A percentile compares a stretch with the other conserved stretches of the same genome.
These are phyloP conservation scores for Fraxinus anomala DNA, from an alignment of 257 asterid species.

Conservation along the genomic window DNA sequence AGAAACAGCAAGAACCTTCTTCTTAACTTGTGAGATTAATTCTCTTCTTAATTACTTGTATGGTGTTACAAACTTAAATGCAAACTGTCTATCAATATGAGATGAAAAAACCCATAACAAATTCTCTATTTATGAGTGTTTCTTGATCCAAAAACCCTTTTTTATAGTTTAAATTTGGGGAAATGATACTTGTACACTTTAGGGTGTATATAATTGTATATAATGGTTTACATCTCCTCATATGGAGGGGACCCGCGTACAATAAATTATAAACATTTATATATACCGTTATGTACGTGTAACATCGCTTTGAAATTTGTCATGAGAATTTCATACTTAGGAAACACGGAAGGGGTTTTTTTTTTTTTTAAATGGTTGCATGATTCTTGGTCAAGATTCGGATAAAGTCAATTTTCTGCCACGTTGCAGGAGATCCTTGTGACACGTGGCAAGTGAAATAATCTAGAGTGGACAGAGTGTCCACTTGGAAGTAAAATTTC, in stretches of 20 bases:
- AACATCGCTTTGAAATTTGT: no score
- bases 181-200: no score
- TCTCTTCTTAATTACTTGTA: not conserved
- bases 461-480: constrained; percentile 10
- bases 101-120: not conserved
- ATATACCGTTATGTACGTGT: no score
- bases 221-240: no score
- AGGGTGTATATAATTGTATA: no score
- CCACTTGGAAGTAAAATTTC: constrained; percentile 28
- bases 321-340: constrained; percentile 23
- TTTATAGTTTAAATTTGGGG: no score
- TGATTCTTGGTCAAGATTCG: constrained; percentile 10
- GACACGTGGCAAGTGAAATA: constrained; percentile 28
- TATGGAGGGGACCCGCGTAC: no score
- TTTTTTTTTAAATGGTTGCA: constrained; percentile 2
- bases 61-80: constrained; percentile 23
- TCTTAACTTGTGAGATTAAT: constrained; percentile 28
- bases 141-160: not conserved
- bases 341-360: constrained; percentile 24
- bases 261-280: no score
- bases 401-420: constrained; percentile 19
- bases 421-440: constrained; percentile 5
- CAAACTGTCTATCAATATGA: not conserved
- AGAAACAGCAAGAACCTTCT: constrained; percentile 43
- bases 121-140: not conserved